A percentile compares a stretch with the other conserved stretches of the same genome.
phyloP scores from a whole-genome alignment of 352 stramenopile genomes.

The Pythium brachiatum region DNA sequence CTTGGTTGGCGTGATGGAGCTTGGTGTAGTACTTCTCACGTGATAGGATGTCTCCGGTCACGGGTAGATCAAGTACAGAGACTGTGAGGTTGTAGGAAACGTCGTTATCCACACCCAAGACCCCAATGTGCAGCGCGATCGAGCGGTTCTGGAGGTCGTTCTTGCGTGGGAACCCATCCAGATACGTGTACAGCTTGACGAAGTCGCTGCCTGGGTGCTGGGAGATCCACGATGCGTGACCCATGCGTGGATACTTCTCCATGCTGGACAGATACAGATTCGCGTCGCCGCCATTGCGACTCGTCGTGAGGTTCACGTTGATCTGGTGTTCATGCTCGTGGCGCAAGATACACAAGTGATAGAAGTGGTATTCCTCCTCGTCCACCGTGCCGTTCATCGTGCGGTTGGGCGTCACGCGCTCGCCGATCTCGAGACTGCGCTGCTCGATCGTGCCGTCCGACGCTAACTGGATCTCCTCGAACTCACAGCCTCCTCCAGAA shows the following conservation, averaged over 20 bases:
- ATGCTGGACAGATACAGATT: constrained; percentile 75
- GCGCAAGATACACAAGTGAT: constrained; percentile 69
- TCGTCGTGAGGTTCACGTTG: constrained; percentile 51
- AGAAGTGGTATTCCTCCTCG: constrained; percentile 58
- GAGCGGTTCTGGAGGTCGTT: constrained; percentile 39
- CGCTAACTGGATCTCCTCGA: constrained; percentile 69
- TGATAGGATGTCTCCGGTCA: constrained; percentile 41
- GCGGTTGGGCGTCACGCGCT: constrained; percentile 55
- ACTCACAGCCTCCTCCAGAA: constrained; percentile 29
- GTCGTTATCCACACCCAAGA: constrained; percentile 38
- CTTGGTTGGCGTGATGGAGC: constrained; percentile 30
- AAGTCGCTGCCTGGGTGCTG: constrained; percentile 52
- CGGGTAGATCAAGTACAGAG: constrained; percentile 57
- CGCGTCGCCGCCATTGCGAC: constrained; percentile 36
- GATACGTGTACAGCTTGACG: constrained; percentile 71
- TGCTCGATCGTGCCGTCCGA: constrained; percentile 62
- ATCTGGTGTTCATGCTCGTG: constrained; percentile 80
- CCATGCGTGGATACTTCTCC: constrained; percentile 56
- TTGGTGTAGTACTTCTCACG: constrained; percentile 60
- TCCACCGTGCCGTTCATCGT: constrained; percentile 63
- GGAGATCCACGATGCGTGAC: constrained; percentile 68
- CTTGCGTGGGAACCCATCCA: constrained; percentile 73
- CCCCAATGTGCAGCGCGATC: constrained; percentile 71
- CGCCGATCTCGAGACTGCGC: constrained; percentile 43
- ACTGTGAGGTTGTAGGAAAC: constrained; percentile 51